These are phyloP conservation scores for Pseudonitzschia multistriata DNA, from an alignment of 108 stramenopile species.

Conservation along the genomic window DNA sequence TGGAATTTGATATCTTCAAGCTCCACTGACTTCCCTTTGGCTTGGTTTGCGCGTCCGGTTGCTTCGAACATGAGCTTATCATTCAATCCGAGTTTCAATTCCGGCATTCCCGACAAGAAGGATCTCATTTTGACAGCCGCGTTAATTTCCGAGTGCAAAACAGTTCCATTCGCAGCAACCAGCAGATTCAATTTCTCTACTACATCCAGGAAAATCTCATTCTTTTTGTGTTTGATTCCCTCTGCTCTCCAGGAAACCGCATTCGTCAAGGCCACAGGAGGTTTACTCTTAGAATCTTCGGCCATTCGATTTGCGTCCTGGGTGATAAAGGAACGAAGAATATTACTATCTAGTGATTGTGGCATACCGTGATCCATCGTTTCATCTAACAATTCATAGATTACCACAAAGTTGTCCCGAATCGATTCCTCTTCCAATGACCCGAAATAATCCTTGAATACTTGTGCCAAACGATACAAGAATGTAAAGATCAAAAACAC, in stretches of 20 bases:
- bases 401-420: slow-evolving; percentile 99
- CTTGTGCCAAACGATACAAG: slow-evolving; percentile 85
- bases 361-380: slow-evolving; percentile 99
- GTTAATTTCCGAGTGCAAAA: slow-evolving; percentile 87
- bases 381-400: slow-evolving; percentile 98
- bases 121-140: slow-evolving; percentile 95
- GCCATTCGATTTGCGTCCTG: slow-evolving; percentile 94
- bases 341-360: slow-evolving; percentile 86
- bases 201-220: slow-evolving; percentile 99
- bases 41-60: slow-evolving; percentile 60
- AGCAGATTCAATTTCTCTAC: slow-evolving; percentile 98
- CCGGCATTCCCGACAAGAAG: slow-evolving; percentile 98
- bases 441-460: slow-evolving; percentile 98
- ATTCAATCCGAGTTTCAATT: slow-evolving; percentile 97
- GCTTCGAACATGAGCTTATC: slow-evolving; percentile 98
- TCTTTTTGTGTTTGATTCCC: slow-evolving; percentile 99
- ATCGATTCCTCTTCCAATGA: slow-evolving; percentile 98
- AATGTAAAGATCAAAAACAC: slow-evolving; percentile 91
- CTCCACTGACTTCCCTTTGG: slow-evolving; percentile 90
- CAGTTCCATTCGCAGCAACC: slow-evolving; percentile 96
- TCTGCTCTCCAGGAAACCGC: slow-evolving; percentile 98
- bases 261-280: slow-evolving; percentile 96
- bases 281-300: slow-evolving; percentile 73
- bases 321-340: slow-evolving; percentile 92
- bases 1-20: slow-evolving; percentile 99